A percentile compares a stretch with the other conserved stretches of the same genome.
Evolutionary conservation across 2,329 filamentous ascomycete genomes (phyloP).

Genomic region (Pezizomycotina sp.): DNA sequence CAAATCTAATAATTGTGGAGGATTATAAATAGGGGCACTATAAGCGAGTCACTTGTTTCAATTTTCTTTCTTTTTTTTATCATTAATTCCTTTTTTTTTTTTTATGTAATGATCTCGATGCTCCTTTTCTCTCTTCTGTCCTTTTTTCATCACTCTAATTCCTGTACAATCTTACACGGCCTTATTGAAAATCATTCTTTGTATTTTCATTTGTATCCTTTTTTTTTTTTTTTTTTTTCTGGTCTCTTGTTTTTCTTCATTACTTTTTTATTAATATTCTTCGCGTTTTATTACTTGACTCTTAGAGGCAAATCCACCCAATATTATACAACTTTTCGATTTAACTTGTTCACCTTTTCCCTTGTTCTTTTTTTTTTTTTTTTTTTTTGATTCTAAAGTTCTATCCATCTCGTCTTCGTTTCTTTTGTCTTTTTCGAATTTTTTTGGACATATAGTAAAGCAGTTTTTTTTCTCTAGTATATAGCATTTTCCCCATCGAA

Average conservation of each 20-base stretch:
- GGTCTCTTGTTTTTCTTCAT: background rate
- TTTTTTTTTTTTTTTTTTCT: conserved; percentile 1
- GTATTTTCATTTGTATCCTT: conserved; percentile 1
- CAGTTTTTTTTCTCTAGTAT: too few species aligned
- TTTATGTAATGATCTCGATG: background rate
- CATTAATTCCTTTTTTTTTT: background rate
- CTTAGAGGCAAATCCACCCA: conserved; percentile 2
- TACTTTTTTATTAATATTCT: conserved; percentile 2
- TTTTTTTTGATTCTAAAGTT: too few species aligned
- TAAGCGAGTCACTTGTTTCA: background rate
- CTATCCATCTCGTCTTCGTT: too few species aligned
- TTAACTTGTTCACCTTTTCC: background rate
- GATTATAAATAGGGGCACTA: background rate
- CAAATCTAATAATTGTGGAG: too few species aligned
- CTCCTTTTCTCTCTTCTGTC: background rate
- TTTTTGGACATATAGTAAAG: too few species aligned
- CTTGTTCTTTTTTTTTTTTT: too few species aligned
- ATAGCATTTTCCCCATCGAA: too few species aligned
- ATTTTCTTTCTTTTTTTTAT: background rate
- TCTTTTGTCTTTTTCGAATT: too few species aligned
- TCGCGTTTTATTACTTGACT: background rate
- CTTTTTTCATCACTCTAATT: background rate
- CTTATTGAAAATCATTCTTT: conserved; percentile 8
- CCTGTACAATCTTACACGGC: background rate
- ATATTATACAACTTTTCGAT: background rate